Evolutionary conservation across 176 grass and related monocot genomes (phyloP), one percentile per base, ranked within the genome.

Genomic region (Elymus sibiricus): DNA sequence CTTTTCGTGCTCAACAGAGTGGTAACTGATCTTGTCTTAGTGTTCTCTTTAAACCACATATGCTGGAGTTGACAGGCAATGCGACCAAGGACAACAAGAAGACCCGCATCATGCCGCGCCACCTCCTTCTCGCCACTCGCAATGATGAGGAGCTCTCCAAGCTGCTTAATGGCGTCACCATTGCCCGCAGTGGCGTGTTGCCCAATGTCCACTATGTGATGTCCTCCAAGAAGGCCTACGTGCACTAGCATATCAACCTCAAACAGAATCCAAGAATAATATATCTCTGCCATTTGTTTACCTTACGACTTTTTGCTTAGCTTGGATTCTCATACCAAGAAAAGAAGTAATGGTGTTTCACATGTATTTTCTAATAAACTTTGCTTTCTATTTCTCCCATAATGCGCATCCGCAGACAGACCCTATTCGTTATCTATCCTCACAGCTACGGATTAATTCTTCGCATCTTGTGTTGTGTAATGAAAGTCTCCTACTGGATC

Each of bases 41-140:
- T 8, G 7, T 46, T 14, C 12, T 46, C 43, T 46, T 46, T 4
- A 15, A 15, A 28, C 7, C 0, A 5, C 22, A 79, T 63, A 77
- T 80, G 4, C 13, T 88, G 16, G 79, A 78, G 80, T 74, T 88
- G 2, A 80, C 73, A 2, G 47, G 72, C 3, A 88, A 88, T 34
- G 80, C 47, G 15, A 80, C 80, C 5, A 51, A 64, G 34, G 80
- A 83, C 73, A 78, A 83, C 80, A 88, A 83, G 80, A 77, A 82
- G 79, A 82, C 17, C 7, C 9, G 80, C 32, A 83, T 83, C 80
- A 19, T 83, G 32, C 49, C 63, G 0, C 35, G 80, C 10, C 86
- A 88, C 70, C 60, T 88, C 11, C 72, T 83, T 25, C 72, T 83
- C 0, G 80, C 63, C 16, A 71, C 83, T 38, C 73, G 49, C 29